A percentile compares a stretch with the other conserved stretches of the same genome.
Conservation (phyloP, 345 rosid genomes). For the Brassica napus region Da-Ae NC_063445.1:56779001-56779500, state of each 20-base stretch:
- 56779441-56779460: background rate
- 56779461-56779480: background rate
- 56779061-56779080: conserved; percentile 15
- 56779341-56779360: conserved; percentile 62
- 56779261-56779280: conserved; percentile 74
- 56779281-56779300: conserved; percentile 87
- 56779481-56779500: conserved; percentile 41
- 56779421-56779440: conserved; percentile 65
- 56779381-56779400: conserved; percentile 99
- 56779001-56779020: conserved; percentile 1
- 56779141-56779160: background rate
- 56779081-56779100: conserved; percentile 87
- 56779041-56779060: background rate
- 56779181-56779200: background rate
- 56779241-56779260: conserved; percentile 92
- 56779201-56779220: conserved; percentile 45
- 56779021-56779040: background rate
- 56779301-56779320: conserved; percentile 81
- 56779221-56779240: conserved; percentile 97
- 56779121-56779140: conserved; percentile 53
- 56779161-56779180: background rate
- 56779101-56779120: conserved; percentile 90
- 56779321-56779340: conserved; percentile 72
- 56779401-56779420: conserved; percentile 86
- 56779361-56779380: conserved; percentile 91